Evolutionary conservation across 371 early-diverging fungal genomes (phyloP).

Genomic region (Batkoa obscura): DNA sequence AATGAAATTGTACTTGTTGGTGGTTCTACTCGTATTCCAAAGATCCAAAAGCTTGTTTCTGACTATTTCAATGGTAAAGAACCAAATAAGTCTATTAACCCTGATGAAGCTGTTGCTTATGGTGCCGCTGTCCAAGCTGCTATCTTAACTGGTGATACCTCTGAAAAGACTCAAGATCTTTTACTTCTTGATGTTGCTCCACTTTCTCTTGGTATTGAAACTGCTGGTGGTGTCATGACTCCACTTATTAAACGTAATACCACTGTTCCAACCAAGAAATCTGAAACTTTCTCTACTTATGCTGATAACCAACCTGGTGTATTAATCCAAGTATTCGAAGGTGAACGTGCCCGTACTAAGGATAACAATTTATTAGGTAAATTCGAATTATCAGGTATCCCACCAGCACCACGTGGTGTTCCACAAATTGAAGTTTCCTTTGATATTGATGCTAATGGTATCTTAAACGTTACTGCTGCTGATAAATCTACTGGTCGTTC

Average conservation of each 20-base stretch:
- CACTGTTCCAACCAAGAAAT: slow-evolving; percentile 92
- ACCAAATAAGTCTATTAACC: slow-evolving; percentile 93
- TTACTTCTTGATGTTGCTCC: slow-evolving; percentile 56
- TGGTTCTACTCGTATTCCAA: slow-evolving; percentile 99
- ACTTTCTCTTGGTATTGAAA: slow-evolving; percentile 87
- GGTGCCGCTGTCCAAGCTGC: slow-evolving; percentile 98
- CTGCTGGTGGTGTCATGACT: slow-evolving; percentile 95
- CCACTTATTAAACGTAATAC: slow-evolving; percentile 93
- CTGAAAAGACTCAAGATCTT: slow-evolving; percentile 72
- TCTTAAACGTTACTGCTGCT: slow-evolving; percentile 87
- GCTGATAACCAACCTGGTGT: slow-evolving; percentile 97
- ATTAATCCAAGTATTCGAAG: slow-evolving; percentile 94
- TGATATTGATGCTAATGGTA: slow-evolving; percentile 95
- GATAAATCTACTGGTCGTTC: slow-evolving; percentile 88
- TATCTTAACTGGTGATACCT: slow-evolving; percentile 66
- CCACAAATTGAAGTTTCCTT: slow-evolving; percentile 97
- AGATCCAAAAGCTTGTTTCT: slow-evolving; percentile 92
- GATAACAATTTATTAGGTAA: slow-evolving; percentile 93
- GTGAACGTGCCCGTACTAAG: slow-evolving; percentile 90
- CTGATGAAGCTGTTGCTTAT: slow-evolving; percentile 97
- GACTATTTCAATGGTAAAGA: slow-evolving; percentile 97
- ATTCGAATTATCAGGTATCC: slow-evolving; percentile 91
- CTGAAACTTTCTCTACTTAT: slow-evolving; percentile 94
- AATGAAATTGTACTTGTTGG: slow-evolving; percentile 97
- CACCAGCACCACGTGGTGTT: slow-evolving; percentile 91